Percentiles rank a stretch among this genome's conserved stretches.
phyloP scores from a whole-genome alignment of 1,284 basidiomycete genomes.

The Ceratobasidium sp. region DNA sequence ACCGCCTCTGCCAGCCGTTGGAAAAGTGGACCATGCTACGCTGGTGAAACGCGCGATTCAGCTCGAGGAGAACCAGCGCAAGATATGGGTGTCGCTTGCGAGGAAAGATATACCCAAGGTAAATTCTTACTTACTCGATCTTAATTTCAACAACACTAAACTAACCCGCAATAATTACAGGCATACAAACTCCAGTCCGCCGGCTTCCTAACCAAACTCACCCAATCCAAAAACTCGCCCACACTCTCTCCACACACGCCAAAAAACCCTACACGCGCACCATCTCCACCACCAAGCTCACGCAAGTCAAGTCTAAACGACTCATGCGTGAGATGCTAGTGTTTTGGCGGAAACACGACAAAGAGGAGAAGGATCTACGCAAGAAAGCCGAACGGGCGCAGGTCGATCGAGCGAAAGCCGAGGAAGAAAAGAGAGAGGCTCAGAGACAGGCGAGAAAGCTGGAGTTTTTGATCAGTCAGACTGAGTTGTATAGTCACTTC shows the following conservation, averaged over 20 bases:
- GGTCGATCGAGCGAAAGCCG: constrained; percentile 88
- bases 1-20: constrained; percentile 22
- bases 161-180: too few species aligned
- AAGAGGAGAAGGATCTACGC: constrained; percentile 92
- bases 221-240: constrained; percentile 81
- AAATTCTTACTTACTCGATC: constrained; percentile 28
- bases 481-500: constrained; percentile 99
- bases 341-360: constrained; percentile 99
- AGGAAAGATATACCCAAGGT: constrained; percentile 87
- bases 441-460: constrained; percentile 96
- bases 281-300: constrained; percentile 88
- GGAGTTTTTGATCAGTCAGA: constrained; percentile 99
- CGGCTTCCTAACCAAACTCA: constrained; percentile 75
- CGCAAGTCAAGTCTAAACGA: constrained; percentile 88
- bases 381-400: constrained; percentile 97
- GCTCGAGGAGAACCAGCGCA: constrained; percentile 86
- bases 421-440: constrained; percentile 97
- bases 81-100: constrained; percentile 89
- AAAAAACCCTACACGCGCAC: constrained; percentile 85
- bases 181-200: constrained; percentile 83
- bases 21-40: constrained; percentile 36
- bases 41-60: constrained; percentile 75
- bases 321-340: constrained; percentile 96
- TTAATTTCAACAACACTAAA: too few species aligned
- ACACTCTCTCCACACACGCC: constrained; percentile 82